Evolutionary conservation across 345 rosid species (phyloP), one percentile per base, ranked within the genome.

Genomic region (Salix brachista): DNA sequence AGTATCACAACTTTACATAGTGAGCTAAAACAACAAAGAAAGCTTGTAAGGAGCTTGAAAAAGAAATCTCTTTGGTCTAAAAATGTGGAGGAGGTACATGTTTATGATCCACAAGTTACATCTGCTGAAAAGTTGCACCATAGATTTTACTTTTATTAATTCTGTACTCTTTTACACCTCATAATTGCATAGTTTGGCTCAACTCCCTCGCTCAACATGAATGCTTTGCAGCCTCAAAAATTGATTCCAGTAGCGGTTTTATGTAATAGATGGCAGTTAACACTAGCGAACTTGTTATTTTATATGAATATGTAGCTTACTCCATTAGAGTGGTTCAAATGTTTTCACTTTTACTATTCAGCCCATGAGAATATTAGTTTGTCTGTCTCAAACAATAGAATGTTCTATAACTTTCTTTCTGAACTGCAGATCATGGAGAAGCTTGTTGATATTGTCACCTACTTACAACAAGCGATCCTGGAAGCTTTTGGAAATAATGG

Each of bases 1-100:
- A 80, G 84, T 84, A 83, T 91, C 76, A 65, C 64, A 41, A 81
- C 86, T 72, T 85, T 96, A 79, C 95, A 83, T 13, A 81, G 80
- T 80, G 97, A 93, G 84, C 84, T 96, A 37, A 92, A 88, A 85
- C 84, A 85, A 74, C 96, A 91, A 82, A 87, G 75, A 79, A 93
- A 92, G 85, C 79, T 85, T 61, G 98, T 92, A 52, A 85, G 78
- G 82, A 86, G 85, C 86, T 90, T 93, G 86, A 81, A 86, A 83
- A 92, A 87, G 91, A 96, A 87, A 83, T 93, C 99, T 17, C 94
- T 93, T 30, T 96, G 99, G 99, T 91, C 97, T 18, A 88, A 82
- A 78, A 90, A 75, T 82, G 83, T 89, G 78, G 96, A 88, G 82
- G 97, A 96, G 97, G 99, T 86, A 86, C 68, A 28, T 34, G 44